These are phyloP conservation scores for Actinidia arguta DNA, from an alignment of 179 eudicot species.

Conservation along the genomic window DNA sequence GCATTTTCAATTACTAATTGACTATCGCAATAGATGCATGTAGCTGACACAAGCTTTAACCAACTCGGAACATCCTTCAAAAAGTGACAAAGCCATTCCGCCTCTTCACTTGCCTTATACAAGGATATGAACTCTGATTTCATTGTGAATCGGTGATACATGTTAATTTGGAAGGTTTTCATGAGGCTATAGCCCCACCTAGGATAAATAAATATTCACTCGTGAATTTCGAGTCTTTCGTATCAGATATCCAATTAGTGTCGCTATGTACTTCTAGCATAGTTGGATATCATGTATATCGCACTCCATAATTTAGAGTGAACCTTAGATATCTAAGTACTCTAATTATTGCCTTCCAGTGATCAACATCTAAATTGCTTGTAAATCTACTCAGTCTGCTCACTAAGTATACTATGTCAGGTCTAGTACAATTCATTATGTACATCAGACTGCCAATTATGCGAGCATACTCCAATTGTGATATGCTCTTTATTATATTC, in stretches of 20 bases:
- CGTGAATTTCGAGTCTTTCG: not conserved
- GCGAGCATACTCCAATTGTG: not conserved
- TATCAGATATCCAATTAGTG: not conserved
- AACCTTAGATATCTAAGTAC: not conserved
- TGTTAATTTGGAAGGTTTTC: not conserved
- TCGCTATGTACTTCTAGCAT: not conserved
- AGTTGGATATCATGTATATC: not conserved
- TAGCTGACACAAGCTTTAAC: too few relatives aligned
- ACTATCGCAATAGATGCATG: too few relatives aligned
- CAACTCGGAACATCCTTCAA: too few relatives aligned
- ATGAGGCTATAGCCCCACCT: not conserved
- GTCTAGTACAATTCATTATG: not conserved
- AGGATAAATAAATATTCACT: not conserved
- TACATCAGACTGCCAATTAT: not conserved
- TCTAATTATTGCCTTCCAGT: not conserved
- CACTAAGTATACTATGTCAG: not conserved
- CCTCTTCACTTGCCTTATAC: too few relatives aligned
- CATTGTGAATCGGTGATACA: not conserved
- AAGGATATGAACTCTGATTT: too few relatives aligned
- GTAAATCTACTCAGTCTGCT: not conserved
- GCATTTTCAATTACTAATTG: too few relatives aligned
- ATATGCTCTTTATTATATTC: not conserved
- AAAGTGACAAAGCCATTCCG: too few relatives aligned
- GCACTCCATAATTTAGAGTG: not conserved
- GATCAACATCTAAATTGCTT: not conserved